These are phyloP conservation scores for Ceratocystis harringtonii DNA, from an alignment of 2,329 filamentous ascomycete genomes.

Conservation along the genomic window DNA sequence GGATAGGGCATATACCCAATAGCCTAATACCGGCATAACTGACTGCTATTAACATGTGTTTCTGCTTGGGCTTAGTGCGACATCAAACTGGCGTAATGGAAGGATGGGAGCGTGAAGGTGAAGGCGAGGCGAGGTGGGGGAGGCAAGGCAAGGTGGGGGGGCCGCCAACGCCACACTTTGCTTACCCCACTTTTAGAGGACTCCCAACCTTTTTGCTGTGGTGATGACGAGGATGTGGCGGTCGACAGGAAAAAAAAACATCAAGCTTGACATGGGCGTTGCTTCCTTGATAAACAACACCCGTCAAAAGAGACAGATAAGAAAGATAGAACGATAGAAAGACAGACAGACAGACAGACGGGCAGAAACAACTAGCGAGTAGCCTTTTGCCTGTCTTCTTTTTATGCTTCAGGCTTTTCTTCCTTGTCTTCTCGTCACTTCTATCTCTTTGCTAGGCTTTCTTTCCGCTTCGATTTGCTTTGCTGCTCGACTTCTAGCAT, in stretches of 20 bases:
- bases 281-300: background rate
- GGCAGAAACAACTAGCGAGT: background rate
- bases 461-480: background rate
- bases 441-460: background rate
- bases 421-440: background rate
- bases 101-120: background rate
- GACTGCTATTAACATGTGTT: too few species aligned
- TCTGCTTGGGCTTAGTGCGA: background rate
- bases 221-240: conserved; percentile 14
- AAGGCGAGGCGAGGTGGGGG: too few species aligned
- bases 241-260: background rate
- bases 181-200: conserved; percentile 7
- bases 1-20: background rate
- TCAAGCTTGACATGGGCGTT: background rate
- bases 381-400: too few species aligned
- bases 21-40: too few species aligned
- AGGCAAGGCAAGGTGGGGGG: background rate
- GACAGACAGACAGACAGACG: background rate
- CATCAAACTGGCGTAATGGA: background rate
- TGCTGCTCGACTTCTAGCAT: background rate
- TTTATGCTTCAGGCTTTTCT: background rate
- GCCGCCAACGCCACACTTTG: background rate
- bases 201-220: conserved; percentile 1
- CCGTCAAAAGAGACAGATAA: background rate
- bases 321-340: too few species aligned